phyloP scores from a whole-genome alignment of 1,284 basidiomycete species.

The Kwoniella shivajii region DNA sequence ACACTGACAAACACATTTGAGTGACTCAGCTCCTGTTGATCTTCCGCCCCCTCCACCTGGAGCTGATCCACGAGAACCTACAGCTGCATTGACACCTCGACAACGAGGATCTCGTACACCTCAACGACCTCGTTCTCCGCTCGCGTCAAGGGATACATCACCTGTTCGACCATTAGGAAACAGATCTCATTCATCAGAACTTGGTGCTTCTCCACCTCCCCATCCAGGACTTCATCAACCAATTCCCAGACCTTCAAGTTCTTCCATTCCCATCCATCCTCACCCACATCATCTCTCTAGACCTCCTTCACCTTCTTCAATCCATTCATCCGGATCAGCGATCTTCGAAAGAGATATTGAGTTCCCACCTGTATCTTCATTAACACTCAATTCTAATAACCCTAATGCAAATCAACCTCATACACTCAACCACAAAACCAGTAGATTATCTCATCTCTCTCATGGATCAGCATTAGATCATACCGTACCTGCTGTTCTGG shows the following conservation, averaged over 20 bases:
- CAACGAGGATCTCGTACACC: slow-evolving; percentile 41
- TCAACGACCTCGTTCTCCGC: slow-evolving; percentile 38
- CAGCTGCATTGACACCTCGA: slow-evolving; percentile 25
- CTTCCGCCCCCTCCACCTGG: slow-evolving; percentile 49
- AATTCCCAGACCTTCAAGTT: slow-evolving; percentile 3
- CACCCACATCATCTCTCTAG: slow-evolving; percentile 17
- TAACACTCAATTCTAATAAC: slow-evolving; percentile 35
- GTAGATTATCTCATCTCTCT: slow-evolving; percentile 38
- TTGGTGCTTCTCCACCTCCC: slow-evolving; percentile 8
- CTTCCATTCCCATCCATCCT: slow-evolving; percentile 12
- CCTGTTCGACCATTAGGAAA: slow-evolving; percentile 14
- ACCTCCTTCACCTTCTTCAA: slow-evolving; percentile 46
- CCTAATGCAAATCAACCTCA: slow-evolving; percentile 11
- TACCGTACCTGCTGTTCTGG: slow-evolving; percentile 51
- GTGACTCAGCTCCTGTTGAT: slow-evolving; percentile 39
- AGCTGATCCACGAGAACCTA: slow-evolving; percentile 50
- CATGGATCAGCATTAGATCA: slow-evolving; percentile 49
- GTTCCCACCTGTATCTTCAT: slow-evolving; percentile 37
- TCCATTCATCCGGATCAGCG: slow-evolving; percentile 49
- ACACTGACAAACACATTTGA: background rate
- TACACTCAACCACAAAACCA: slow-evolving; percentile 44
- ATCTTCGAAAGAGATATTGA: slow-evolving; percentile 55
- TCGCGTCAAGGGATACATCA: slow-evolving; percentile 29
- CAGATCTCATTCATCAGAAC: slow-evolving; percentile 11
- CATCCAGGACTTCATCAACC: slow-evolving; percentile 9